A percentile compares a stretch with the other conserved stretches of the same genome.
phyloP scores from a whole-genome alignment of 169 alveolate genomes.

The Babesia gibsoni region DNA sequence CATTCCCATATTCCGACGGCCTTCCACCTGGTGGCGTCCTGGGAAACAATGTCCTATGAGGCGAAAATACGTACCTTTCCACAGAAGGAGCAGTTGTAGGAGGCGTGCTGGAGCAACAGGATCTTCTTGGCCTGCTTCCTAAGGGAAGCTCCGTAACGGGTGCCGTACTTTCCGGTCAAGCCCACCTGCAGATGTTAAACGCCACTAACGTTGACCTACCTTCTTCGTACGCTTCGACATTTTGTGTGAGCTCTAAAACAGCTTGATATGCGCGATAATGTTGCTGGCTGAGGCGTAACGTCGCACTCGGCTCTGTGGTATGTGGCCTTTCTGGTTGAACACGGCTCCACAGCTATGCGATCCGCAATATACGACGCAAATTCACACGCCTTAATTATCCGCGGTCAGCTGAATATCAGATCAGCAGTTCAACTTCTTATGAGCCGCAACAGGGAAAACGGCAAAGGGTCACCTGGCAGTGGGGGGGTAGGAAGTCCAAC shows the following conservation, averaged over 20 bases:
- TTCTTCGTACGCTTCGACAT: conserved; percentile 68
- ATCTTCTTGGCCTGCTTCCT: conserved; percentile 95
- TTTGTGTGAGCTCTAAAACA: not conserved
- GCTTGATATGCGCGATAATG: not conserved
- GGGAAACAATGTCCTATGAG: not conserved
- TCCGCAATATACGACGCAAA: too few relatives aligned
- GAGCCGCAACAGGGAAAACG: too few relatives aligned
- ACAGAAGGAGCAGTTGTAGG: conserved; percentile 94
- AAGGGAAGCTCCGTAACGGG: conserved; percentile 97
- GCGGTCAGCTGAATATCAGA: too few relatives aligned
- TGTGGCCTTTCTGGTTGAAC: not conserved
- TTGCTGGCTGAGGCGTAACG: not conserved
- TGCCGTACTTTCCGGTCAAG: conserved; percentile 96
- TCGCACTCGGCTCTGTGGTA: not conserved
- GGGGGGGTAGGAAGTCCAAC: too few relatives aligned
- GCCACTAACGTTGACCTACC: conserved; percentile 6
- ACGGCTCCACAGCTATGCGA: too few relatives aligned
- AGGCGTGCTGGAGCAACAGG: conserved; percentile 91
- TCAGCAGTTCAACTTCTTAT: too few relatives aligned
- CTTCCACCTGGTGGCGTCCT: conserved; percentile 88
- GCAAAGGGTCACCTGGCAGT: too few relatives aligned
- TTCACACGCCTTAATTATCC: too few relatives aligned
- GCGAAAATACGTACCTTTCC: conserved; percentile 83
- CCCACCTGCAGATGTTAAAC: conserved; percentile 87
- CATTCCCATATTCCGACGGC: conserved; percentile 98